These are phyloP conservation scores for Xylaria sp. DNA, from an alignment of 2,329 filamentous ascomycete species.

Conservation along the genomic window DNA sequence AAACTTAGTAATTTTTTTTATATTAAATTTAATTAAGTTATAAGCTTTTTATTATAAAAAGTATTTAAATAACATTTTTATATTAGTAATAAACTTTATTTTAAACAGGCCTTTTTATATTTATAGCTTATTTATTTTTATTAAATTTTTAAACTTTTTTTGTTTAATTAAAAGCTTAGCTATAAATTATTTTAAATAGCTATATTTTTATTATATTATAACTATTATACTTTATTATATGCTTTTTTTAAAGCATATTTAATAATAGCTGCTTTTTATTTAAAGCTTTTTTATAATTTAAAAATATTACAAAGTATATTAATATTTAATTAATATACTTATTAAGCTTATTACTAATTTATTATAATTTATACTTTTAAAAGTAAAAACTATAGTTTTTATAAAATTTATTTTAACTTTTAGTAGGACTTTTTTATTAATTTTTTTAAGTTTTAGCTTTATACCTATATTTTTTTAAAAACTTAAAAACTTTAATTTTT, in stretches of 20 bases:
- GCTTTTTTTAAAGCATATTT: neutral
- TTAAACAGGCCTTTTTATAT: no score
- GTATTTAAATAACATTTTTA: no score
- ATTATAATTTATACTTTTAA: no score
- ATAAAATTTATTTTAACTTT: neutral
- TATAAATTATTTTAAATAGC: no score
- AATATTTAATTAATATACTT: neutral
- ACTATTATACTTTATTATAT: neutral
- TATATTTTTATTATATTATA: neutral
- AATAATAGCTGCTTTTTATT: neutral
- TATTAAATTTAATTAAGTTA: conserved; percentile 6
- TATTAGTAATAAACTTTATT: no score
- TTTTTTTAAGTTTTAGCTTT: no score
- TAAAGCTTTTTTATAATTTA: conserved; percentile 1
- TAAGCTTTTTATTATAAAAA: no score
- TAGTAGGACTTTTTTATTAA: conserved; percentile 2
- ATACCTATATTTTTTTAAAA: no score
- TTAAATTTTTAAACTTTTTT: no score
- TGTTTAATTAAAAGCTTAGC: no score
- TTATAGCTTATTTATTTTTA: no score
- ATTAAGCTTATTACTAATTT: neutral
- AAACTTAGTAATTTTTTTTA: neutral
- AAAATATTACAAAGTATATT: neutral
- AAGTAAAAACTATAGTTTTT: neutral
- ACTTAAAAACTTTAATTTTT: no score